Evolutionary conservation across 1,284 basidiomycete genomes (phyloP).

Genomic region (Boletus mariae): DNA sequence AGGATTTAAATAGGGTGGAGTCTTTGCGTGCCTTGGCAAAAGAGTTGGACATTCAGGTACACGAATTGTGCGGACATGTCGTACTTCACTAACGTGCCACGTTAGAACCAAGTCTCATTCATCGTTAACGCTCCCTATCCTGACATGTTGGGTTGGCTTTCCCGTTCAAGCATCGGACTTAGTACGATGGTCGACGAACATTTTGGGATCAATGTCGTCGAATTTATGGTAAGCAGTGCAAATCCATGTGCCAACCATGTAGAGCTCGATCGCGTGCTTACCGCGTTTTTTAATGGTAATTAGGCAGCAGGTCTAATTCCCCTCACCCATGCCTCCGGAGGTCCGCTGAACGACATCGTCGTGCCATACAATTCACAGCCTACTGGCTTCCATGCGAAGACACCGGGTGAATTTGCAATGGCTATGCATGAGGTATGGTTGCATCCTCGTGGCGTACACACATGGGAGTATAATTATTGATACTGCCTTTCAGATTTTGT

Average conservation of each 20-base stretch:
- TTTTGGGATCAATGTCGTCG: conserved; percentile 97
- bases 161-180: conserved; percentile 76
- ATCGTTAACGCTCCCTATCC: conserved; percentile 82
- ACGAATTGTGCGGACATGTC: not conserved
- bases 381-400: conserved; percentile 80
- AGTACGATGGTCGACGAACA: conserved; percentile 99
- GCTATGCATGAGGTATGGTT: conserved; percentile 56
- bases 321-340: conserved; percentile 89
- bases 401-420: conserved; percentile 66
- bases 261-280: conserved; percentile 8
- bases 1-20: conserved; percentile 71
- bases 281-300: conserved; percentile 1
- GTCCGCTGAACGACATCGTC: conserved; percentile 89
- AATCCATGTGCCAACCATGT: not conserved
- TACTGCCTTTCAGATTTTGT: conserved; percentile 37
- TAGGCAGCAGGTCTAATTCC: conserved; percentile 94
- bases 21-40: conserved; percentile 56
- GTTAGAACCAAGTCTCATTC: conserved; percentile 70
- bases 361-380: conserved; percentile 57
- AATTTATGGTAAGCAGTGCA: conserved; percentile 78
- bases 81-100: conserved; percentile 5
- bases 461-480: conserved; percentile 5
- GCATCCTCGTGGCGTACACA: conserved; percentile 8
- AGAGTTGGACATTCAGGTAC: conserved; percentile 65
- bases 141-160: conserved; percentile 67